Base-by-base conservation (phyloP, 2,329 filamentous ascomycete genomes). In the Colletotrichum cuscutae region DNA sequence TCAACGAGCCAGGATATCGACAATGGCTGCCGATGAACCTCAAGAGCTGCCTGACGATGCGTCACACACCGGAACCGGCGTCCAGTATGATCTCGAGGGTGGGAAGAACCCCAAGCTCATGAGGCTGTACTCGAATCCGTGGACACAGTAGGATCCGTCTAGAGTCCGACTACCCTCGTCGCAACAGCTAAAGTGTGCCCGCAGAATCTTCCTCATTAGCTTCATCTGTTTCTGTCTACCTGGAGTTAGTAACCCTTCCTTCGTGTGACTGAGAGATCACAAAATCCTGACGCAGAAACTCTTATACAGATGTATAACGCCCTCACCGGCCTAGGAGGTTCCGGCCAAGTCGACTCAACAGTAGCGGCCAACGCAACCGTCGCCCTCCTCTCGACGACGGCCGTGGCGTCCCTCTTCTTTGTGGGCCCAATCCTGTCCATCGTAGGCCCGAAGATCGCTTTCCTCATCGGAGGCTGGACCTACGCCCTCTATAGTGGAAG, bases 211-310 rank as follows among this genome's bases (percentile, higher is more conserved):
- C 2, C 79, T 87, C 62, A 86, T 87, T 69, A 85, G 84, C 76
- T 80, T 87, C 62, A 86, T 87, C 65, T 87, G 84, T 75, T 86
- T 87, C 75, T 87, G 85, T 66, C 82, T 84, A 42, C 85, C 84
- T 6, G 83, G 83, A 15, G 83, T 84, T 78, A 63, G 84, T 81
- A 8, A 4, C 11, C 32, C 1, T 30, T 4, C 24, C 2, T 19
- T 1, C 13, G n/a, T 26, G 4, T 35, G 37, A 7, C 4, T n/a
- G 37, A 12, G 28, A 37, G 19, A 15, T 15, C 56, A 52, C 46
- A 28, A 66, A 30, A 52, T 35, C 1, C 57, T 73, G 37, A 71
- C 24, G n/a, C 32, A n/a, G 15, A 46, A 19, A 9, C 2, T 2
- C 30, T 2, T 35, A 85, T 12, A 7, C 5, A 63, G 84, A 86